A percentile compares a stretch with the other conserved stretches of the same genome.
Conservation (phyloP, 1,284 basidiomycete genomes). For the Boletus putidus region DNA sequence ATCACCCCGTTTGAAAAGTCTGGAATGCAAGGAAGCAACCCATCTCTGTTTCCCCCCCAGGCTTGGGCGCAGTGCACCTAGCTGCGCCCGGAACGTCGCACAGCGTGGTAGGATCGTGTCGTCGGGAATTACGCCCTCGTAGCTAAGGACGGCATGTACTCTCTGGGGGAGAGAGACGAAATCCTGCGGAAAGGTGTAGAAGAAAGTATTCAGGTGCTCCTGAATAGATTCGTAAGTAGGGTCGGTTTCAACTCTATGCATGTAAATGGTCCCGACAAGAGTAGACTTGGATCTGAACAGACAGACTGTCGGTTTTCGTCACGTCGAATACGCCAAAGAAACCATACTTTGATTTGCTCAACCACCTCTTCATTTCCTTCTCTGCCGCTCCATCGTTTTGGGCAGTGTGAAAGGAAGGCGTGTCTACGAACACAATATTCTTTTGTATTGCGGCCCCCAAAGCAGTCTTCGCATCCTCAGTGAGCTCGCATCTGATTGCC, state of each 20-base stretch:
- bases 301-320: neutral
- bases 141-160: conserved; percentile 20
- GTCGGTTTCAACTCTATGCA: conserved; percentile 20
- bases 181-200: conserved; percentile 1
- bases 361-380: conserved; percentile 7
- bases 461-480: neutral
- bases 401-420: conserved; percentile 17
- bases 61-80: neutral
- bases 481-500: conserved; percentile 21
- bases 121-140: neutral
- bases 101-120: neutral
- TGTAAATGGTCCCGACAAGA: conserved; percentile 20
- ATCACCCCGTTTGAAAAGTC: neutral
- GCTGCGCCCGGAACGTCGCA: neutral
- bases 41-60: neutral
- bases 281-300: conserved; percentile 16
- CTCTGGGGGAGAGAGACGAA: neutral
- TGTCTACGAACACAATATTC: conserved; percentile 28
- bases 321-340: neutral
- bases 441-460: neutral
- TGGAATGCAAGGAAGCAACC: conserved; percentile 5
- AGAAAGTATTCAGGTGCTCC: conserved; percentile 16
- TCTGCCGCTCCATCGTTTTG: neutral
- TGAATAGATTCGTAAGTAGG: neutral
- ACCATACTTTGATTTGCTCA: conserved; percentile 14